Evolutionary conservation across 257 asterid species (phyloP).

Genomic region (Orobanche coerulescens): DNA sequence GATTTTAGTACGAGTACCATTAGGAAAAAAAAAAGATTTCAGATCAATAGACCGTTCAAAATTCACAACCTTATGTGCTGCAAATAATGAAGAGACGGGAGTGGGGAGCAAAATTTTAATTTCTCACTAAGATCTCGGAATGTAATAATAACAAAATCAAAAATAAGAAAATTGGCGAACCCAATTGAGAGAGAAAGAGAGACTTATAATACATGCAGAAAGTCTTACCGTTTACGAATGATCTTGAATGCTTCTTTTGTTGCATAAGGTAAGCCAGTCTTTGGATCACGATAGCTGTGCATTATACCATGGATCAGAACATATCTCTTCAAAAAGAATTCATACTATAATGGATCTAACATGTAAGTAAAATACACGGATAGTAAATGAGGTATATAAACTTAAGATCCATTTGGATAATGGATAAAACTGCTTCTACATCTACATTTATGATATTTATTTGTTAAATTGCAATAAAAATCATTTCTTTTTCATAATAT

Average conservation of each 20-base stretch:
- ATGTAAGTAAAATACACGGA: not conserved
- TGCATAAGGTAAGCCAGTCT: conserved; percentile 81
- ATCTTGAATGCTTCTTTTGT: conserved; percentile 90
- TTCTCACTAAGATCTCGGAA: not conserved
- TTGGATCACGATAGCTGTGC: conserved; percentile 87
- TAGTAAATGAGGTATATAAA: conserved; percentile 4
- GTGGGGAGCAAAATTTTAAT: not conserved
- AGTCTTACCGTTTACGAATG: conserved; percentile 58
- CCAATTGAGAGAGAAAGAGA: not conserved
- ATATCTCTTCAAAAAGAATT: not conserved
- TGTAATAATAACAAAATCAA: not conserved
- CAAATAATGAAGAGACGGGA: not conserved
- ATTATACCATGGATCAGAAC: conserved; percentile 11
- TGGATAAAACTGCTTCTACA: not conserved
- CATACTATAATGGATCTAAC: not conserved
- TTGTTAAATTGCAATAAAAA: not conserved
- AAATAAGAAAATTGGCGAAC: not conserved
- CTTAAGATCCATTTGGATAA: not conserved
- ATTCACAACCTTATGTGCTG: too few relatives aligned
- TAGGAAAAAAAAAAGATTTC: too few relatives aligned
- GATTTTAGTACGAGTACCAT: too few relatives aligned
- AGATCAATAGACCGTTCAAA: too few relatives aligned
- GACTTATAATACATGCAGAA: not conserved
- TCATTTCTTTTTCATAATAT: not conserved
- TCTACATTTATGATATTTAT: not conserved